Base-by-base conservation (phyloP, 805 yeast genomes). In the Cyberlindnera mycetangii region DNA sequence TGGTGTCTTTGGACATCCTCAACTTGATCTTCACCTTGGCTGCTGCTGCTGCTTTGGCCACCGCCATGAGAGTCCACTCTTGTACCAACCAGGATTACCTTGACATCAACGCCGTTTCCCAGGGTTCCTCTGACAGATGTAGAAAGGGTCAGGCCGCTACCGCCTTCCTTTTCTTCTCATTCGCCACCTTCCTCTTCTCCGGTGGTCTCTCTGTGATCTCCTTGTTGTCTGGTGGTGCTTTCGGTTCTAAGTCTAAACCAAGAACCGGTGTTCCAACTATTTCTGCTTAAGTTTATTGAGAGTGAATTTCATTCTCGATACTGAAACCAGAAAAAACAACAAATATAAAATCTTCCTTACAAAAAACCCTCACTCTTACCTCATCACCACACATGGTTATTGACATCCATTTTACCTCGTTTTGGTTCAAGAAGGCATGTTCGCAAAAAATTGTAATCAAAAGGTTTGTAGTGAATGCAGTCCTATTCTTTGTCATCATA, bases 21-120 rank as follows among this genome's bases (percentile, higher is more conserved):
- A 89, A 89, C 78, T 70, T 81, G 58, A 85, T 90, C 57, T 93
- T 93, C 82, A 82, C 96, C 45, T 88, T 93, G 67, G 81, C 98
- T 39, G 98, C 88, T 54, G 98, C 90, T 60, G 81, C 95, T 47
- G 96, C 96, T 42, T 74, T 93, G 63, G 98, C 98, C 42, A 95
- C 88, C 49, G 95, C 82, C 60, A 81, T 86, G 63, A 81, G 90
- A 69, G 76, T 75, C 53, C 97, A 89, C 76, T 84, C 95, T 32
- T 92, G 99, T 76, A 48, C 72, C 56, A 85, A 89, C 80, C 54
- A 71, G 50, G 47, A 33, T 44, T 89, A 87, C 75, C 49, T 89
- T 54, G 72, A 79, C 56, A 39, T 57, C 53, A 92, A 92, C 78
- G 67, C 67, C 50, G 76, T 87, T 57, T 68, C 86, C 49, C 88